These are phyloP conservation scores for Chaetomium globosum DNA, from an alignment of 2,329 filamentous ascomycete genomes.

Conservation along the genomic window DNA sequence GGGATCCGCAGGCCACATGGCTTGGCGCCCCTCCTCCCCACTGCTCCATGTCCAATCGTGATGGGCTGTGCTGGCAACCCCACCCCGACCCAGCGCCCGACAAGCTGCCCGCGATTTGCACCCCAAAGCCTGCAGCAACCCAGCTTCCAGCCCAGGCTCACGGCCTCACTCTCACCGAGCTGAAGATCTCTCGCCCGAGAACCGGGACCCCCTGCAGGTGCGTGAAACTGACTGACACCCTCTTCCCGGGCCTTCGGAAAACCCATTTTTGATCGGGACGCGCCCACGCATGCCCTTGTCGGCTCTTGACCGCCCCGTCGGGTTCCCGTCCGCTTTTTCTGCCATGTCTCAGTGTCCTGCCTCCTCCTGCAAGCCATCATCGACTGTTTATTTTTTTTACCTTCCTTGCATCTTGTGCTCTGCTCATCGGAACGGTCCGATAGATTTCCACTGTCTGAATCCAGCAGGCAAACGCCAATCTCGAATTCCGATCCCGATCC, in stretches of 20 bases:
- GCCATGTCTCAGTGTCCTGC: conserved; percentile 18
- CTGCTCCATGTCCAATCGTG: conserved; percentile 20
- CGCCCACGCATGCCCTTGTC: conserved; percentile 1
- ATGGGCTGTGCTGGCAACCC: conserved; percentile 15
- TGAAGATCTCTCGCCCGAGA: background rate
- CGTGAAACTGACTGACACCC: background rate
- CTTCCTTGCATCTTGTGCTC: conserved; percentile 14
- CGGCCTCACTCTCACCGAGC: background rate
- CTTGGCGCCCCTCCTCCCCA: conserved; percentile 21
- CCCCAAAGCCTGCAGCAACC: background rate
- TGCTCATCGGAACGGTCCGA: conserved; percentile 26
- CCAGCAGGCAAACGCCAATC: conserved; percentile 5
- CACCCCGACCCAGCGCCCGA: conserved; percentile 17
- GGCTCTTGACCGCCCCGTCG: conserved; percentile 33
- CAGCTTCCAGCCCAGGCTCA: background rate
- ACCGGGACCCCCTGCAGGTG: conserved; percentile 16
- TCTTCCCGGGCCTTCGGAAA: background rate
- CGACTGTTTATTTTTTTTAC: background rate
- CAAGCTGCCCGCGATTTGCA: conserved; percentile 13
- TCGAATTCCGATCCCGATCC: conserved; percentile 3
- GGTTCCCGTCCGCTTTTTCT: conserved; percentile 26
- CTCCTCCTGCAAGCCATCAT: conserved; percentile 22
- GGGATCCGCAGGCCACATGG: conserved; percentile 26
- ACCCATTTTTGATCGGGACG: background rate
- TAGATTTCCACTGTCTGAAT: conserved; percentile 16